Evolutionary conservation across 345 rosid genomes (phyloP), one percentile per base, ranked within the genome.

Genomic region (Pelargonium nanum): DNA sequence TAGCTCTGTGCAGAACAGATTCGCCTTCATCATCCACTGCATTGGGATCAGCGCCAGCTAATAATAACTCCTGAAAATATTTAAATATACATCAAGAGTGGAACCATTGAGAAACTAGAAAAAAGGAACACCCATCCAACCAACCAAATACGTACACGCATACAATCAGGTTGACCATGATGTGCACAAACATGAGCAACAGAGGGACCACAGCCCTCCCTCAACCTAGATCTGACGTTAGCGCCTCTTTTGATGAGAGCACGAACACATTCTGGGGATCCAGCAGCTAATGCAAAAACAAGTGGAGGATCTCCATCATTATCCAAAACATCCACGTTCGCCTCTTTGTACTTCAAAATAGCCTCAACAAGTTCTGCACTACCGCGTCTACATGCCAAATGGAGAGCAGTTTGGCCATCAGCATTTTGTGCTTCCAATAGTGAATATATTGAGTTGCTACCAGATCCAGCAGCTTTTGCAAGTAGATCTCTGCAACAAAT

Each of bases 41-140:
- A 75, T 92, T 92, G 56, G 98, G 95, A 75, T 91, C 98, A 74
- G 98, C 96, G 71, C 97, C 99, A 73, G 96, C 96, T 77, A 87
- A 79, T 53, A 93, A 77, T 63, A 93, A 75, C 67, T 93, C 99
- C 99, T 93, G 79, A 60, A n/a, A 68, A 45, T 66, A 56, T 55
- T 66, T 24, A 66, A 55, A 58, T 58, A 28, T 8, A 20, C 48
- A 40, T 40, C 15, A 40, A 40, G 1, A 57, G 56, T 66, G 52
- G 58, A 23, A 44, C 23, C 30, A 22, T 17, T 22, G 58, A 59
- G 45, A 48, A 64, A 6, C 15, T 53, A 52, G 22, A 44, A 26
- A 58, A 12, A 66, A 30, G 19, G 55, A 45, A 25, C 19, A 51
- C 22, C 45, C 56, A 23, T 24, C 54, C 50, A 48, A 56, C 65